A percentile compares a stretch with the other conserved stretches of the same genome.
Conservation (phyloP, 208 protist species). For the Endotrypanum monterogeii region DNA sequence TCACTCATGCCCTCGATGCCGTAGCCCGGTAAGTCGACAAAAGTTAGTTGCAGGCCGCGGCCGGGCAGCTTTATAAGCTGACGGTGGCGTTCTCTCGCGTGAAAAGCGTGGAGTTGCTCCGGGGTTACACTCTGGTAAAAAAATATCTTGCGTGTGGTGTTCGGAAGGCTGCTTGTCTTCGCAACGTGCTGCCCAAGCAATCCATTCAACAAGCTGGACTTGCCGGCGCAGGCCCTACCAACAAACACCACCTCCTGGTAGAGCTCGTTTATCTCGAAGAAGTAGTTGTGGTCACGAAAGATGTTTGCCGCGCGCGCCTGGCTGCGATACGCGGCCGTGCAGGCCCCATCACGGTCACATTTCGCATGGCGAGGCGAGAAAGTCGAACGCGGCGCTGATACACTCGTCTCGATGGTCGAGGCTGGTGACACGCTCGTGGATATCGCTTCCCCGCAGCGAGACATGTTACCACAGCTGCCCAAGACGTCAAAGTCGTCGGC, state of each 20-base stretch:
- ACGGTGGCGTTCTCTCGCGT: constrained; percentile 66
- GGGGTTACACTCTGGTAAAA: constrained; percentile 91
- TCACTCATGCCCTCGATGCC: constrained; percentile 92
- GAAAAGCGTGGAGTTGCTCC: constrained; percentile 75
- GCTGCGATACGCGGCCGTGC: constrained; percentile 30
- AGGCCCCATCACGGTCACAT: not conserved
- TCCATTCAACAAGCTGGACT: constrained; percentile 89
- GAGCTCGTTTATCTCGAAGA: constrained; percentile 92
- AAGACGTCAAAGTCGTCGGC: constrained; percentile 21
- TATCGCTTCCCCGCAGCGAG: not conserved
- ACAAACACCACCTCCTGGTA: constrained; percentile 91
- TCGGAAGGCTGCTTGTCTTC: constrained; percentile 85
- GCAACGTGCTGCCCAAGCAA: constrained; percentile 79
- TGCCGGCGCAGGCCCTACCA: constrained; percentile 81
- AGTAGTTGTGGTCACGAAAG: constrained; percentile 87
- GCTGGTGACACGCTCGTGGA: constrained; percentile 13
- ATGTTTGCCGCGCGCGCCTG: constrained; percentile 53
- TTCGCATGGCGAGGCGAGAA: not conserved
- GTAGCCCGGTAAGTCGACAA: constrained; percentile 92
- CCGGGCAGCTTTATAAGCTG: constrained; percentile 87
- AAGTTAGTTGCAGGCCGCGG: constrained; percentile 85
- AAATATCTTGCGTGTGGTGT: constrained; percentile 83
- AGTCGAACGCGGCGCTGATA: constrained; percentile 1
- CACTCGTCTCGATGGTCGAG: constrained; percentile 20
- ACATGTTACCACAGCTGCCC: not conserved